Percentiles rank a stretch among this genome's conserved stretches.
Conservation (phyloP, 164 flowering plant species). For the Chloranthus sessilifolius region DNA sequence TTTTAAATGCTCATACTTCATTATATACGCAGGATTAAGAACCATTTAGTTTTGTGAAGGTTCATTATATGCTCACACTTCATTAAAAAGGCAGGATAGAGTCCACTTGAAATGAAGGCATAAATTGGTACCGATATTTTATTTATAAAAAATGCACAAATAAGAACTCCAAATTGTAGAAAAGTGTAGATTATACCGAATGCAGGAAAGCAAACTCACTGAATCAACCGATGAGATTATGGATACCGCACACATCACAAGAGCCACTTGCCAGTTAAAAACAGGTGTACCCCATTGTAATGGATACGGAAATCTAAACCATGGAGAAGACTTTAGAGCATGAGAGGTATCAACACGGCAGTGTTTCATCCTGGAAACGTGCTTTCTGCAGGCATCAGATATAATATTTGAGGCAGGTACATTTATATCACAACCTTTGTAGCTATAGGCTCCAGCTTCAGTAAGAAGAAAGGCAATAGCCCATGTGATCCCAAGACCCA, state of each 20-base stretch:
- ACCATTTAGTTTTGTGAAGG: no score
- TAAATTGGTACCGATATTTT: no score
- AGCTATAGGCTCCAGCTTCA: slow-evolving; percentile 84
- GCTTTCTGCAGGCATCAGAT: slow-evolving; percentile 80
- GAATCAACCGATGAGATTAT: slow-evolving; percentile 92
- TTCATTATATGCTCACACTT: no score
- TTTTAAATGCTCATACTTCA: no score
- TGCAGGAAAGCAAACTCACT: slow-evolving; percentile 49
- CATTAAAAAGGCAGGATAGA: no score
- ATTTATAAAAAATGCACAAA: no score
- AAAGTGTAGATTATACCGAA: no score
- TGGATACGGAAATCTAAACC: slow-evolving; percentile 99
- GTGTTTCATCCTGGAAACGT: slow-evolving; percentile 70
- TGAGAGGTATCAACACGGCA: slow-evolving; percentile 90
- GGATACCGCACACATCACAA: slow-evolving; percentile 92
- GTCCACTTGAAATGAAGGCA: no score
- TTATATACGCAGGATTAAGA: no score
- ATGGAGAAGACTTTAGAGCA: slow-evolving; percentile 72
- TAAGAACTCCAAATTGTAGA: no score
- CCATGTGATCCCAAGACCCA: slow-evolving; percentile 93
- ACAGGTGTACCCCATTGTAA: slow-evolving; percentile 98
- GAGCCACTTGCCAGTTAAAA: slow-evolving; percentile 77
- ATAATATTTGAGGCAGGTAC: slow-evolving; percentile 79
- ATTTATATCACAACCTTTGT: slow-evolving; percentile 80
- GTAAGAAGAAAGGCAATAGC: slow-evolving; percentile 81